phyloP scores from a whole-genome alignment of 805 yeast species.

The Zygotorulaspora florentina region DNA sequence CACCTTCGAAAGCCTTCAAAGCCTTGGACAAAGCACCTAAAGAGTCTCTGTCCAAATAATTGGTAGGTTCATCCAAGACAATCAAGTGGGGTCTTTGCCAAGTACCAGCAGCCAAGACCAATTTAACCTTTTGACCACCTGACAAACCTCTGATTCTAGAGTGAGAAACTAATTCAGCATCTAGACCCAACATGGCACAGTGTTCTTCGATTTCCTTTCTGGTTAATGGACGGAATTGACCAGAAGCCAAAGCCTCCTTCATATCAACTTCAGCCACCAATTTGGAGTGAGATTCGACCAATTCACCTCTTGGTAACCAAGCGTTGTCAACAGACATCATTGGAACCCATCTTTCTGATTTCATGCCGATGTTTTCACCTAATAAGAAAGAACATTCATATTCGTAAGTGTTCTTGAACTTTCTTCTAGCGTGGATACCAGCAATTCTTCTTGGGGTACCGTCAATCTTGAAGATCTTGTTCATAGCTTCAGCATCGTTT shows the following conservation, averaged over 20 bases:
- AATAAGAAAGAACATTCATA: conserved; percentile 96
- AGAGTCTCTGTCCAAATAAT: conserved; percentile 98
- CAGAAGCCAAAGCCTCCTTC: conserved; percentile 99
- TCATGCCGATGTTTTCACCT: conserved; percentile 99
- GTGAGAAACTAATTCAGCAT: conserved; percentile 98
- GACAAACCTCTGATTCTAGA: conserved; percentile 99
- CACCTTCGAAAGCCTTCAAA: conserved; percentile 98
- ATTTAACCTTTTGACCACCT: conserved; percentile 99
- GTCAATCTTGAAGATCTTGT: conserved; percentile 98
- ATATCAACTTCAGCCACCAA: conserved; percentile 99
- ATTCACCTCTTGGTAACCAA: conserved; percentile 99
- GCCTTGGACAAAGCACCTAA: conserved; percentile 99
- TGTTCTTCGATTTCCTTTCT: conserved; percentile 99
- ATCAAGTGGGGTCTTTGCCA: conserved; percentile 99
- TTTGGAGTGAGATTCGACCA: conserved; percentile 95
- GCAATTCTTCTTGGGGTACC: conserved; percentile 97
- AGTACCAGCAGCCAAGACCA: conserved; percentile 99
- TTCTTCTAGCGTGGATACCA: conserved; percentile 93
- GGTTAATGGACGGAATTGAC: conserved; percentile 99
- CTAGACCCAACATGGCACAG: conserved; percentile 98
- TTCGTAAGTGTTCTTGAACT: conserved; percentile 99
- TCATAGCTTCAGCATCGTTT: conserved; percentile 96
- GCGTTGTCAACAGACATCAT: conserved; percentile 99
- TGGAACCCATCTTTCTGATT: conserved; percentile 98
- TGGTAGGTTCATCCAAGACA: conserved; percentile 99